Conservation (phyloP, 2,329 filamentous ascomycete genomes). For the Aspergillus terreus region DNA sequence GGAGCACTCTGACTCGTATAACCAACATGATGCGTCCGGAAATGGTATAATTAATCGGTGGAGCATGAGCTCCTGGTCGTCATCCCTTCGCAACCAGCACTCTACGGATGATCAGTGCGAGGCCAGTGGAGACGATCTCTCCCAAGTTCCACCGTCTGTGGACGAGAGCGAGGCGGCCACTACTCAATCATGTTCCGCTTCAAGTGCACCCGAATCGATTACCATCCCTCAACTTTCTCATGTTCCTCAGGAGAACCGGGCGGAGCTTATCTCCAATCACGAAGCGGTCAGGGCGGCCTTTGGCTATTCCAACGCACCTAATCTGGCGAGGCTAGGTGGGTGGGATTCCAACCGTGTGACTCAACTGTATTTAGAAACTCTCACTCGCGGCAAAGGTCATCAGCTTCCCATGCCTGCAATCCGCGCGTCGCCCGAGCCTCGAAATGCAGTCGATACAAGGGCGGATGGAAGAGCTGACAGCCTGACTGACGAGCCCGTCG, state of each 20-base stretch:
- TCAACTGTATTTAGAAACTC: constrained; percentile 52
- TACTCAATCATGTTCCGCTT: constrained; percentile 34
- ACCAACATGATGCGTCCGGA: constrained; percentile 16
- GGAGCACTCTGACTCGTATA: constrained; percentile 20
- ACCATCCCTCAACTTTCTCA: constrained; percentile 20
- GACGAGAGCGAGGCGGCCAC: constrained; percentile 27
- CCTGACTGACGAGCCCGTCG: constrained; percentile 33
- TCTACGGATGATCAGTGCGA: constrained; percentile 33
- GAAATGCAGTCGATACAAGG: constrained; percentile 10
- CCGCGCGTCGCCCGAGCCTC: constrained; percentile 20
- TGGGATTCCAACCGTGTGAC: constrained; percentile 55
- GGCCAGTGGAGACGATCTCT: constrained; percentile 34
- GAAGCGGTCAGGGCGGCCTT: constrained; percentile 34
- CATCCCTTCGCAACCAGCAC: constrained; percentile 35
- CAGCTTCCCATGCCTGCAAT: constrained; percentile 18
- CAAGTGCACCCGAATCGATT: constrained; percentile 36
- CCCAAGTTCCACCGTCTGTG: constrained; percentile 24
- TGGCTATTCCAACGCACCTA: constrained; percentile 47
- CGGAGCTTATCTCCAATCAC: constrained; percentile 37
- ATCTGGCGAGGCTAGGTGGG: constrained; percentile 50
- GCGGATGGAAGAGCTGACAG: constrained; percentile 21
- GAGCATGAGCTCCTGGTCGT: constrained; percentile 46
- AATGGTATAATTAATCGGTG: constrained; percentile 32
- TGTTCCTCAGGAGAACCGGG: constrained; percentile 25
- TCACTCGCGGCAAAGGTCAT: constrained; percentile 34